These are phyloP conservation scores for Trypanosomatidae sp. DNA, from an alignment of 208 protist species.

Conservation along the genomic window DNA sequence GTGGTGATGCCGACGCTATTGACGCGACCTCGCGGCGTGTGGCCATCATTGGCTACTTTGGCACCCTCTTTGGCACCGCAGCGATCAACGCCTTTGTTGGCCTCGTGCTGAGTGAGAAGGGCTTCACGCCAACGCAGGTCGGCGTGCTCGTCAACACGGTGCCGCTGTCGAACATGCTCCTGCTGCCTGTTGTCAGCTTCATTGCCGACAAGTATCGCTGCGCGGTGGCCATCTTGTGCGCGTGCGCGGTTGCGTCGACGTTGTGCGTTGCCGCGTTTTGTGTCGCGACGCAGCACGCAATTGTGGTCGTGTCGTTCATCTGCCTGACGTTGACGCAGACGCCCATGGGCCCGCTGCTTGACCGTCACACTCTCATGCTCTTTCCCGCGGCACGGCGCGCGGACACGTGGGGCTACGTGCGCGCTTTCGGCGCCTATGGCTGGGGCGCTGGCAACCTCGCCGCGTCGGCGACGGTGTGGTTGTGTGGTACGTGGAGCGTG, in stretches of 20 bases:
- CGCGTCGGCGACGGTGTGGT: slow-evolving; percentile 6
- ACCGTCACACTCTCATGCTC: slow-evolving; percentile 30
- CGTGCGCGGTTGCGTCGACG: slow-evolving; percentile 4
- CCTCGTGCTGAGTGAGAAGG: slow-evolving; percentile 18
- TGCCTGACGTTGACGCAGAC: slow-evolving; percentile 9
- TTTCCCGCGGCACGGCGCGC: slow-evolving; percentile 12
- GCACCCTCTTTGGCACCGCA: slow-evolving; percentile 13
- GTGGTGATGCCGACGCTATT: too few species aligned
- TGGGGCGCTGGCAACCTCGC: slow-evolving; percentile 28
- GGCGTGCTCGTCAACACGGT: slow-evolving; percentile 14
- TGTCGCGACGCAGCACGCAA: neutral
- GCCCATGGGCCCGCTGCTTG: slow-evolving; percentile 21
- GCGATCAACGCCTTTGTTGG: slow-evolving; percentile 18
- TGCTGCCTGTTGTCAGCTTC: slow-evolving; percentile 29
- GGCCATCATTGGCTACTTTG: slow-evolving; percentile 22
- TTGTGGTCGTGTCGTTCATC: slow-evolving; percentile 11
- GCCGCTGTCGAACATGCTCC: slow-evolving; percentile 15
- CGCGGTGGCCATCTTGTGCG: slow-evolving; percentile 11
- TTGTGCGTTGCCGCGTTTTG: slow-evolving; percentile 8
- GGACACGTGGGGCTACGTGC: slow-evolving; percentile 20
- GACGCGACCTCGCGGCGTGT: too few species aligned
- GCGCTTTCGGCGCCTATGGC: slow-evolving; percentile 33
- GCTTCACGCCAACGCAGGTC: slow-evolving; percentile 14
- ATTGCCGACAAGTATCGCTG: slow-evolving; percentile 30
- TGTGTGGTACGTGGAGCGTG: slow-evolving; percentile 8